These are phyloP conservation scores for Oropetium thomaeum DNA, from an alignment of 176 grass and related monocot species.

Conservation along the genomic window DNA sequence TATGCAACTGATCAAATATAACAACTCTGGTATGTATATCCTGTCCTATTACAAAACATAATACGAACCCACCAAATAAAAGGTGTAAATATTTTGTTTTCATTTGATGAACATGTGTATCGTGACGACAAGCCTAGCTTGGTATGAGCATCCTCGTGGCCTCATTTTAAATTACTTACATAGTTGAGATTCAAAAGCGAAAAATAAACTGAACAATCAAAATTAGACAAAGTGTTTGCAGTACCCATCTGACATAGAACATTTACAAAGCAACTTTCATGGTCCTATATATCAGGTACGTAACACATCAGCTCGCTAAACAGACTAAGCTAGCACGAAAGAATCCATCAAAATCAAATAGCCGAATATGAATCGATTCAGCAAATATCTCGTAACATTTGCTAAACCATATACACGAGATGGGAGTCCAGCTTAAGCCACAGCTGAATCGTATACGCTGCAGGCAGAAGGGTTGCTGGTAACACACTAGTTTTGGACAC, in stretches of 20 bases:
- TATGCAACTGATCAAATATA: conserved; percentile 4
- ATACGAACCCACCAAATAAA: background rate
- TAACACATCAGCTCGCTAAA: background rate
- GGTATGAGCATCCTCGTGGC: background rate
- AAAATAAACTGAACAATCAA: background rate
- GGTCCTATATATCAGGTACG: background rate
- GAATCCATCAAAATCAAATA: conserved; percentile 17
- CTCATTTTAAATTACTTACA: background rate
- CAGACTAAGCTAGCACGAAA: background rate
- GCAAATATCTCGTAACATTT: background rate
- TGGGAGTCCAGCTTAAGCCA: conserved; percentile 8
- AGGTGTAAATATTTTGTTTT: background rate
- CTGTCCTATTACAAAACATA: background rate
- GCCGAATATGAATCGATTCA: conserved; percentile 8
- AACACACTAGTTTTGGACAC: background rate
- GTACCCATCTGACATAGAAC: background rate
- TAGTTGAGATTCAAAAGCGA: background rate
- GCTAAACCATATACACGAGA: background rate
- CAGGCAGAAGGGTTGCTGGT: background rate
- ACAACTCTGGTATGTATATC: background rate
- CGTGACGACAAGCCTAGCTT: background rate
- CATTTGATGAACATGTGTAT: background rate
- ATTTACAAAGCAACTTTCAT: conserved; percentile 1
- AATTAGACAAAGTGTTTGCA: conserved; percentile 1
- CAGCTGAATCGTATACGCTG: conserved; percentile 14